Evolutionary conservation across 2,329 filamentous ascomycete species (phyloP).

Genomic region (Trichoderma guizhouense): DNA sequence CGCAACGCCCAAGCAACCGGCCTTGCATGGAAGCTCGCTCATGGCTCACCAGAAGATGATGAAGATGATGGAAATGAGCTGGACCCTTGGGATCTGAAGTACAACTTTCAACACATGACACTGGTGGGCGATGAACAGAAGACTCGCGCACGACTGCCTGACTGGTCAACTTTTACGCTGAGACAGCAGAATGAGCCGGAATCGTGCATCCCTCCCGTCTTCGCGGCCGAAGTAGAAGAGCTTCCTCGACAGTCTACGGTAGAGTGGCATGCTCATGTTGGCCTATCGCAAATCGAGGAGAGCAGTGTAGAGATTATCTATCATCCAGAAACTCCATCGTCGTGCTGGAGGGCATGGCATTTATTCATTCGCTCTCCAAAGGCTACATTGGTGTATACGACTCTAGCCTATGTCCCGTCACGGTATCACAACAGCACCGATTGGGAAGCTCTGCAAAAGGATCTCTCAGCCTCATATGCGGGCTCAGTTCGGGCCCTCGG

Average conservation of each 20-base stretch:
- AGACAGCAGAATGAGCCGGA: conserved; percentile 36
- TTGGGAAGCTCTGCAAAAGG: conserved; percentile 19
- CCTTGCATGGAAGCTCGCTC: conserved; percentile 47
- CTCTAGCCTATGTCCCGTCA: conserved; percentile 23
- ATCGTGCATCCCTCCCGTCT: conserved; percentile 58
- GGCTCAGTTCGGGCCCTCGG: conserved; percentile 26
- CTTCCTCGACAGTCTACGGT: conserved; percentile 71
- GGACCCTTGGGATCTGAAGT: conserved; percentile 67
- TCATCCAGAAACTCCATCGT: conserved; percentile 19
- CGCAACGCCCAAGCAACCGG: conserved; percentile 42
- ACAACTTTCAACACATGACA: conserved; percentile 50
- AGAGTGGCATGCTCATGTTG: conserved; percentile 77
- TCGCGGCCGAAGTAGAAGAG: conserved; percentile 71
- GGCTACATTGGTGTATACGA: conserved; percentile 31
- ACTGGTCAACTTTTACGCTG: conserved; percentile 45
- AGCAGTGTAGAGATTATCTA: conserved; percentile 27
- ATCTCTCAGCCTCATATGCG: conserved; percentile 23
- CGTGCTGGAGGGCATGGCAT: conserved; percentile 32
- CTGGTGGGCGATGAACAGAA: conserved; percentile 32
- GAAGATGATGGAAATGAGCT: conserved; percentile 47
- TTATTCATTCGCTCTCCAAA: conserved; percentile 24
- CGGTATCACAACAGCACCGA: neutral
- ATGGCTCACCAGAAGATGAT: conserved; percentile 43
- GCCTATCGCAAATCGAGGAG: conserved; percentile 42
- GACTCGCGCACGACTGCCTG: conserved; percentile 41